phyloP scores from a whole-genome alignment of 768 basidiomycete genomes.

The Kwoniella botswanensis region DNA sequence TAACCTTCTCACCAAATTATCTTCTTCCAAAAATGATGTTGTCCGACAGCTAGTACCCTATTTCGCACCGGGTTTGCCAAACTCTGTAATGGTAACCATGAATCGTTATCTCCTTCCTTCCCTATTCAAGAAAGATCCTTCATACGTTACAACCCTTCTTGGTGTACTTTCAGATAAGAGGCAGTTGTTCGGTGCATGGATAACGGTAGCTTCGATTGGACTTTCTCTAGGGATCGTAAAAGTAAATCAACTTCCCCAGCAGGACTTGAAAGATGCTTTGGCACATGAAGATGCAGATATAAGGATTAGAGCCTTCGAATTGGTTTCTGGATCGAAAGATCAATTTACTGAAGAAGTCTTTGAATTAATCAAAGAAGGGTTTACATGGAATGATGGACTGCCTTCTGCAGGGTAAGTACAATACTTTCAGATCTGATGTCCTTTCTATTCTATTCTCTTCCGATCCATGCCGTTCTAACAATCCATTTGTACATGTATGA shows the following conservation, averaged over 20 bases:
- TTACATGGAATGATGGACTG: conserved; percentile 30
- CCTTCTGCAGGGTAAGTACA: conserved; percentile 41
- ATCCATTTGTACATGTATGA: not conserved
- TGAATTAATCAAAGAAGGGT: conserved; percentile 33
- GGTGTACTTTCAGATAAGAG: conserved; percentile 1
- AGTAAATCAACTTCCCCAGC: conserved; percentile 29
- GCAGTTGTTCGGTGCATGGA: conserved; percentile 38
- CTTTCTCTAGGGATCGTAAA: conserved; percentile 27
- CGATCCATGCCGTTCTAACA: not conserved
- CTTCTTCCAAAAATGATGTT: not conserved
- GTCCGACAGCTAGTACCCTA: conserved; percentile 32
- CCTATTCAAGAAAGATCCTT: conserved; percentile 32
- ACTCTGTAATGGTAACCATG: conserved; percentile 29
- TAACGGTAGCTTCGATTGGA: conserved; percentile 42
- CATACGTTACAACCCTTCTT: conserved; percentile 16
- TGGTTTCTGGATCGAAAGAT: conserved; percentile 35
- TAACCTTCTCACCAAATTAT: conserved; percentile 20
- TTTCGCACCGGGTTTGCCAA: conserved; percentile 21
- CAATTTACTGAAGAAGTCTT: conserved; percentile 17
- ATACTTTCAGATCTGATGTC: not conserved
- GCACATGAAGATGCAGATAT: conserved; percentile 39
- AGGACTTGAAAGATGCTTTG: conserved; percentile 30
- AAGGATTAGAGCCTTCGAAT: conserved; percentile 38
- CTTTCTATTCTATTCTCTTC: too few species aligned
- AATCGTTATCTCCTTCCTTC: conserved; percentile 48